Evolutionary conservation across 495 filamentous ascomycete genomes (phyloP).

Genomic region (Usnea hakonensis): DNA sequence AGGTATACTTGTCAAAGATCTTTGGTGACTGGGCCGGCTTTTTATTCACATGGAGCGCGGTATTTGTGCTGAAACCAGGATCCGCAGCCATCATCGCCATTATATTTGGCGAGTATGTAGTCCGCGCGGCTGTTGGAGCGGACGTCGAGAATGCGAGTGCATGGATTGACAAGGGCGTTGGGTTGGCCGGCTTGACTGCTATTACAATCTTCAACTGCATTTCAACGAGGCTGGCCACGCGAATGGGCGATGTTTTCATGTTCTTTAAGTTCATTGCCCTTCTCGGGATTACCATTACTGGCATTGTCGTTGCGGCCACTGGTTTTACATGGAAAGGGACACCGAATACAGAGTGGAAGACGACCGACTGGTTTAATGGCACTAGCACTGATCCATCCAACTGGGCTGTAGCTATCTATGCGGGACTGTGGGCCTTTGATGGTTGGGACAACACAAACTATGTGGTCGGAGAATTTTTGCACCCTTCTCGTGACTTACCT

Average conservation of each 20-base stretch:
- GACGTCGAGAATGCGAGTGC: constrained; percentile 66
- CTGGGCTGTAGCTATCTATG: constrained; percentile 90
- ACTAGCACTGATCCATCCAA: constrained; percentile 69
- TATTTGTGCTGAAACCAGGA: constrained; percentile 88
- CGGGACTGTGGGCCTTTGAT: constrained; percentile 95
- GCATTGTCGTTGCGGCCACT: constrained; percentile 82
- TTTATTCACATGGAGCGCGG: constrained; percentile 91
- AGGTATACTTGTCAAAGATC: constrained; percentile 90
- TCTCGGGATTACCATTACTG: constrained; percentile 77
- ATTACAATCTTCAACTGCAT: constrained; percentile 85
- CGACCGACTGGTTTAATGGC: constrained; percentile 77
- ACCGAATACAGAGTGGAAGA: constrained; percentile 83
- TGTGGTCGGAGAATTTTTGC: constrained; percentile 90
- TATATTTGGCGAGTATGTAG: constrained; percentile 95
- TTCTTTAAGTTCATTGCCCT: constrained; percentile 92
- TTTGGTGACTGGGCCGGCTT: constrained; percentile 90
- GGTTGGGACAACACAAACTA: constrained; percentile 99
- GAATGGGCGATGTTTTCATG: constrained; percentile 85
- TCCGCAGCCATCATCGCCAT: constrained; percentile 91
- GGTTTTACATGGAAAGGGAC: constrained; percentile 68
- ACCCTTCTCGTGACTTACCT: constrained; percentile 82
- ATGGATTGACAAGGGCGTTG: constrained; percentile 89
- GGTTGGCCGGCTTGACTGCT: constrained; percentile 61
- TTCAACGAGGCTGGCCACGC: constrained; percentile 77
- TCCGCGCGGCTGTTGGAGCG: constrained; percentile 74